phyloP scores from a whole-genome alignment of 257 asterid species.

The Nicotiana tomentosiformis region DNA sequence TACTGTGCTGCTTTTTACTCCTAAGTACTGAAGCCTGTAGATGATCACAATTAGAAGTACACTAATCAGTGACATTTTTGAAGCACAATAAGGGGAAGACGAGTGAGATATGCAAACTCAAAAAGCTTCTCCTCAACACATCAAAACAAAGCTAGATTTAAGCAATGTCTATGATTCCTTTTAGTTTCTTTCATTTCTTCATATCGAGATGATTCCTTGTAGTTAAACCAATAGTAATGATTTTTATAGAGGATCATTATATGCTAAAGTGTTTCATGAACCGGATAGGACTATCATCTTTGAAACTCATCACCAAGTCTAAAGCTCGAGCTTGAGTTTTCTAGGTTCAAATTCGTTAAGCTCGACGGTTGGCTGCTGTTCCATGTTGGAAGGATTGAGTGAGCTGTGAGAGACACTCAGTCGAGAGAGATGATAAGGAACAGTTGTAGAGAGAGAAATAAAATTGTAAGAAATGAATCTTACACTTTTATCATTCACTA shows the following conservation, averaged over 20 bases:
- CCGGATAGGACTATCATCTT: neutral
- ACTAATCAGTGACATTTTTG: neutral
- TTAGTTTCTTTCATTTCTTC: neutral
- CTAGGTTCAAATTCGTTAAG: neutral
- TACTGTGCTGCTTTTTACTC: slow-evolving; percentile 34
- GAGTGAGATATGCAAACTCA: no score
- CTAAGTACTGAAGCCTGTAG: slow-evolving; percentile 49
- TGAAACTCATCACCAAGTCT: neutral
- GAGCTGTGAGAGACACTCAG: no score
- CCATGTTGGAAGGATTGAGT: no score
- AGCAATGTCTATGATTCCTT: neutral
- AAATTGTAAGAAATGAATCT: no score
- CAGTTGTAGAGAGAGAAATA: no score
- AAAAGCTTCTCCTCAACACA: neutral
- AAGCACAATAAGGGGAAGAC: neutral
- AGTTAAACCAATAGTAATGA: neutral
- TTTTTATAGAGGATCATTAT: neutral
- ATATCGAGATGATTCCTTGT: neutral
- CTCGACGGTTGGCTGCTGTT: neutral
- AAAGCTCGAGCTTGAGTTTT: neutral
- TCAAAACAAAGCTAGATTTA: neutral
- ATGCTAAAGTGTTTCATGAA: neutral
- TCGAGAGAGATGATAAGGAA: no score
- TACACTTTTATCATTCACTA: no score
- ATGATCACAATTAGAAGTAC: slow-evolving; percentile 3